Evolutionary conservation across 257 asterid genomes (phyloP).

Genomic region (Osmanthus fragrans): DNA sequence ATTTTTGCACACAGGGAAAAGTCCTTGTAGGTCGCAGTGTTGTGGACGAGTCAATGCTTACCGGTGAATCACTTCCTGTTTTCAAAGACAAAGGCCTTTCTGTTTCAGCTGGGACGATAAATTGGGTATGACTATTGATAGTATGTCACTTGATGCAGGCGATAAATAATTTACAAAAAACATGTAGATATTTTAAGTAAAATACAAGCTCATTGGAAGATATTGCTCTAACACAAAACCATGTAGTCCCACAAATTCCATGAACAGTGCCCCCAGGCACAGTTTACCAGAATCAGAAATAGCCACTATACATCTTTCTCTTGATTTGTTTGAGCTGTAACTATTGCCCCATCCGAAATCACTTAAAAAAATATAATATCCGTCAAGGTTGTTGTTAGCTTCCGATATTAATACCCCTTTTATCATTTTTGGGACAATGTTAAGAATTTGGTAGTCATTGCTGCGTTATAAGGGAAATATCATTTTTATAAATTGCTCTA

Average conservation of each 20-base stretch:
- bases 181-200: not conserved
- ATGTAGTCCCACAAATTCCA: not conserved
- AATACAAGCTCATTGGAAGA: not conserved
- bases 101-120: slow-evolving; percentile 94
- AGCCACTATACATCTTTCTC: not conserved
- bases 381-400: not conserved
- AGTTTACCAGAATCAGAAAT: not conserved
- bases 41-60: slow-evolving; percentile 98
- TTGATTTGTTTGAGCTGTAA: not conserved
- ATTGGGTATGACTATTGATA: slow-evolving; percentile 70
- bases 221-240: not conserved
- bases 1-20: slow-evolving; percentile 66
- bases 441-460: slow-evolving; percentile 10
- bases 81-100: slow-evolving; percentile 78
- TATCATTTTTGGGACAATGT: not conserved
- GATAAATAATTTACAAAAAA: not conserved
- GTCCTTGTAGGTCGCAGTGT: slow-evolving; percentile 97
- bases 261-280: not conserved
- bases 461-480: slow-evolving; percentile 1
- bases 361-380: not conserved
- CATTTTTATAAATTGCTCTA: not conserved
- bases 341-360: not conserved
- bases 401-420: slow-evolving; percentile 4
- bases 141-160: not conserved
- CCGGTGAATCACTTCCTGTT: slow-evolving; percentile 98